Conservation (phyloP, 306 rosid species). For the Urtica urens region DNA sequence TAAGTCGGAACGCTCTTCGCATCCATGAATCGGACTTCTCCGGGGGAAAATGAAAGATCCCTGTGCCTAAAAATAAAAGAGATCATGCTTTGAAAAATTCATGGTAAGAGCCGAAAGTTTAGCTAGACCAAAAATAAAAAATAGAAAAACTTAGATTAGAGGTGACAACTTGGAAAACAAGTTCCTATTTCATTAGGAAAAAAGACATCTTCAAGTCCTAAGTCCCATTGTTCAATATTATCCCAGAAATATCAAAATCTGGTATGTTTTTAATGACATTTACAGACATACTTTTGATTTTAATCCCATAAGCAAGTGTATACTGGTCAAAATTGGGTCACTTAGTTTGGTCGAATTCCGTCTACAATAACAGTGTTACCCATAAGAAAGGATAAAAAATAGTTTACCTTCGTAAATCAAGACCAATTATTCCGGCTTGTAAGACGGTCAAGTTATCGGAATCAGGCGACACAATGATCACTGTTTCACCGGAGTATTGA, state of each 20-base stretch:
- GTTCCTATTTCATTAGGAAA: neutral
- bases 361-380: neutral
- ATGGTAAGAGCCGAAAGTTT: neutral
- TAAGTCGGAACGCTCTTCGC: conserved; percentile 62
- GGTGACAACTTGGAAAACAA: neutral
- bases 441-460: conserved; percentile 81
- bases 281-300: too few species aligned
- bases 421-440: conserved; percentile 79
- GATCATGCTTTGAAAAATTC: too few species aligned
- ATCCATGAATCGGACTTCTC: conserved; percentile 88
- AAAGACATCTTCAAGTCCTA: too few species aligned
- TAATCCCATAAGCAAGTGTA: too few species aligned
- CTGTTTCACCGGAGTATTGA: conserved; percentile 67
- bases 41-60: conserved; percentile 73
- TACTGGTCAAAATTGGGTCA: too few species aligned
- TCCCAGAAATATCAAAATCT: too few species aligned
- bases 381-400: neutral
- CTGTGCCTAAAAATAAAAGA: conserved; percentile 64
- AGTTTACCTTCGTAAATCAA: conserved; percentile 67
- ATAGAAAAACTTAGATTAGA: neutral
- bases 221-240: too few species aligned
- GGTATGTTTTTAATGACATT: too few species aligned
- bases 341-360: too few species aligned
- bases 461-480: conserved; percentile 83
- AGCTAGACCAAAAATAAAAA: neutral